Evolutionary conservation across 805 yeast genomes (phyloP), one percentile per base, ranked within the genome.

Genomic region (Allodekkera sacchari): DNA sequence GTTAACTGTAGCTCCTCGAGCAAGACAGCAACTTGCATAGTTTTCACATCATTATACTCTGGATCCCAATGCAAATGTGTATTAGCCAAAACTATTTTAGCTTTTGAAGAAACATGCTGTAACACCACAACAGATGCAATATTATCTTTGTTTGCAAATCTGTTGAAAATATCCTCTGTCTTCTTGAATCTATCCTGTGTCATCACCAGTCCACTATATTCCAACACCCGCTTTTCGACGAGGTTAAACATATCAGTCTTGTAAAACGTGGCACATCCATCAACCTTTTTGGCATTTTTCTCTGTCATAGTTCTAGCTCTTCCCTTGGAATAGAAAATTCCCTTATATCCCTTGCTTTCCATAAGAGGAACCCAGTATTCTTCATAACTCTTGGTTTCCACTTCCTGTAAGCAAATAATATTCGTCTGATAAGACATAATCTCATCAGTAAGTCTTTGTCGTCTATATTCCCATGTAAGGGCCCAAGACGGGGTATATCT

Each of bases 1-100:
- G 83, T 56, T 6, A 61, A 61, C 51, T 84, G 92, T 50, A 94
- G 59, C 57, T 92, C 95, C 47, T 89, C 96, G 47, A 92, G 61
- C 41, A 92, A 63, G 18, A 92, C 80, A 26, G 95, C 96, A 34
- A 83, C 92, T 63, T 92, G 98, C 61, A 92, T 80, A 3, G 96
- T 76, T 57, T 92, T 92, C 35, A 92, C 99, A 59, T 92, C 99
- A 53, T 84, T 84, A 52, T 78, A 83, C 30, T 83, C 84, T 4
- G 98, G 98, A 63, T 92, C 96, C 97, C 98, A 92, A 56, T 89
- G 96, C 55, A 92, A 72, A 66, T 92, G 99, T 0, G 97, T 89
- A 48, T 87, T 89, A 4, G 83, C 87, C 22, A 85, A 65, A 43
- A 83, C 66, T 23, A 89, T 59, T 40, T 71, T 70, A 52, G 79